phyloP scores from a whole-genome alignment of 352 stramenopile species.

The Phytophthora brassicae region DNA sequence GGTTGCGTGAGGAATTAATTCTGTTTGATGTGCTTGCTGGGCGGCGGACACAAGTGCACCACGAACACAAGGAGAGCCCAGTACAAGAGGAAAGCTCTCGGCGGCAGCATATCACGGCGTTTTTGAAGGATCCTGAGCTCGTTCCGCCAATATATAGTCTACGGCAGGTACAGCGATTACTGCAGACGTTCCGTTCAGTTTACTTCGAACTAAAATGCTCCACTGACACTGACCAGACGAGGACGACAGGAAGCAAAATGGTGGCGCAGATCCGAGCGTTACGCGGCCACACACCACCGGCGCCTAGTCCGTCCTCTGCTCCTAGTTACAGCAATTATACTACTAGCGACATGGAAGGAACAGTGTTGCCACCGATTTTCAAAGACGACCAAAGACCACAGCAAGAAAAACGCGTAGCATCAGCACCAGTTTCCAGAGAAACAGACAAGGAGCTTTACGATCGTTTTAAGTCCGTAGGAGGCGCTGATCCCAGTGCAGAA shows the following conservation, averaged over 20 bases:
- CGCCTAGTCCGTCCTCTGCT: constrained; percentile 1
- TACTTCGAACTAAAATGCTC: constrained; percentile 33
- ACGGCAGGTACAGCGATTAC: constrained; percentile 46
- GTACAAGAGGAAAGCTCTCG: constrained; percentile 27
- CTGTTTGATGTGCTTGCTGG: constrained; percentile 68
- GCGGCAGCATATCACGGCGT: constrained; percentile 28
- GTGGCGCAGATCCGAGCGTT: constrained; percentile 56
- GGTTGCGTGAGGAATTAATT: constrained; percentile 56
- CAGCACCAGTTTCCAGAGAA: background rate
- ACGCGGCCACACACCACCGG: constrained; percentile 25
- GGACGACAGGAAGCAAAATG: constrained; percentile 43
- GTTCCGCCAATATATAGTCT: constrained; percentile 45
- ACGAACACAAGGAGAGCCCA: constrained; percentile 26
- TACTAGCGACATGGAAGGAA: background rate
- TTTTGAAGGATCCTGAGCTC: constrained; percentile 35
- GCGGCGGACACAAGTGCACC: constrained; percentile 31
- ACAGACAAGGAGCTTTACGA: constrained; percentile 63
- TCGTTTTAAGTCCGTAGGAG: constrained; percentile 41
- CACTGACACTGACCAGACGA: constrained; percentile 4
- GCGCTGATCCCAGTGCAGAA: constrained; percentile 36
- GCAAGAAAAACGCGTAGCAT: background rate
- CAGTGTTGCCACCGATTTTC: constrained; percentile 12
- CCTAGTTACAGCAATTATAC: constrained; percentile 1
- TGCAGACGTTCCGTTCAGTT: constrained; percentile 46
- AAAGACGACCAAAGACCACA: constrained; percentile 6